Evolutionary conservation across 2,329 filamentous ascomycete genomes (phyloP).

Genomic region (Colletotrichum spinosum): DNA sequence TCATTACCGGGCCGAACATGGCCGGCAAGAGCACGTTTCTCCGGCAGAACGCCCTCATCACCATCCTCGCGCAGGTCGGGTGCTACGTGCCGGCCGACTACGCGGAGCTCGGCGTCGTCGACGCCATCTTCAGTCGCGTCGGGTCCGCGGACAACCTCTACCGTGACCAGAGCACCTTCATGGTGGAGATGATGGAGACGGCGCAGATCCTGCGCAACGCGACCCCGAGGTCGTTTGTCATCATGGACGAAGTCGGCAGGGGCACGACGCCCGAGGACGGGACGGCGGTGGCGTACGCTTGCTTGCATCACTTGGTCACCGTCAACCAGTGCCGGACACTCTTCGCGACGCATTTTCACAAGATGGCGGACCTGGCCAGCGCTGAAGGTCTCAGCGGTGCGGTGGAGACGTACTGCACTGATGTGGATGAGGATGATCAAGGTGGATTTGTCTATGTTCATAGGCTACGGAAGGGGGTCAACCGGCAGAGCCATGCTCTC

Average conservation of each 20-base stretch:
- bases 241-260: conserved; percentile 98
- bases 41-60: conserved; percentile 94
- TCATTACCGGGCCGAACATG: conserved; percentile 94
- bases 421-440: conserved; percentile 79
- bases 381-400: conserved; percentile 57
- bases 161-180: conserved; percentile 95
- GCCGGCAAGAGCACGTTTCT: conserved; percentile 96
- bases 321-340: conserved; percentile 83
- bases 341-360: conserved; percentile 97
- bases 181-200: conserved; percentile 99
- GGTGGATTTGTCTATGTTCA: conserved; percentile 89
- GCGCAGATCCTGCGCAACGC: conserved; percentile 89
- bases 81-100: conserved; percentile 92
- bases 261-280: conserved; percentile 96
- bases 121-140: conserved; percentile 93
- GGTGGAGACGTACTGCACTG: conserved; percentile 87
- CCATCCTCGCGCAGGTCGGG: conserved; percentile 91
- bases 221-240: conserved; percentile 86
- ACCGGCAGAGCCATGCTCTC: conserved; percentile 87
- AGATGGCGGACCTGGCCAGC: conserved; percentile 79
- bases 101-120: conserved; percentile 90
- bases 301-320: conserved; percentile 83
- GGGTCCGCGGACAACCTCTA: conserved; percentile 97
- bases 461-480: conserved; percentile 82
- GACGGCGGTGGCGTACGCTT: conserved; percentile 88